Conservation (phyloP, 768 basidiomycete genomes). For the Xerocomellus intermedius region DNA sequence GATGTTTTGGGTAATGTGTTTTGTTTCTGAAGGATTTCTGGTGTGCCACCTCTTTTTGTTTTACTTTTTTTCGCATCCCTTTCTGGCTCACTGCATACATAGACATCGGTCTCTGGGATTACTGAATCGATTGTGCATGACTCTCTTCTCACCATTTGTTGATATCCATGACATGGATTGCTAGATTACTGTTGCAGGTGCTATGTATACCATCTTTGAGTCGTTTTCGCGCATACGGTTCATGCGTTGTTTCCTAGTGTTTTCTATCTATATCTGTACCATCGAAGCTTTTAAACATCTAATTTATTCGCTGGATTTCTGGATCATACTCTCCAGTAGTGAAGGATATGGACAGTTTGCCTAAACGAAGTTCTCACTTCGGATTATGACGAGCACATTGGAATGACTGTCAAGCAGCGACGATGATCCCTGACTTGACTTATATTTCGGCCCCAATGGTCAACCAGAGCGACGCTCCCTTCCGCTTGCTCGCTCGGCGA, state of each 20-base stretch:
- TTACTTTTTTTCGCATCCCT: constrained; percentile 1
- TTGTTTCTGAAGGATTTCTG: constrained; percentile 10
- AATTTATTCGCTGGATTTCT: constrained; percentile 15
- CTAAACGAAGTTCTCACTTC: not conserved
- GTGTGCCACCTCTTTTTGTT: constrained; percentile 6
- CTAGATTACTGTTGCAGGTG: constrained; percentile 22
- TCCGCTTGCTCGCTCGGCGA: constrained; percentile 56
- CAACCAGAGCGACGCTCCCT: constrained; percentile 76
- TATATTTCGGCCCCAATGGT: constrained; percentile 74
- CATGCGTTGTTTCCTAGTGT: not conserved
- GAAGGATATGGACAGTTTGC: not conserved
- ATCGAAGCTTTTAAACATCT: constrained; percentile 6
- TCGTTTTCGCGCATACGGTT: not conserved
- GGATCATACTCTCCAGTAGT: too few species aligned
- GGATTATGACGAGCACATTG: not conserved
- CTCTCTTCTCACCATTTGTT: constrained; percentile 6
- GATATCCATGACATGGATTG: constrained; percentile 27
- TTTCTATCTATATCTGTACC: constrained; percentile 18
- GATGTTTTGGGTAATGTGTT: constrained; percentile 8
- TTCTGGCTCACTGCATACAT: constrained; percentile 11
- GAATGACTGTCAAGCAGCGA: not conserved
- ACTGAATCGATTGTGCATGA: constrained; percentile 3
- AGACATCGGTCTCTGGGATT: constrained; percentile 11
- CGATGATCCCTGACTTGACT: constrained; percentile 27
- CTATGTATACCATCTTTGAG: constrained; percentile 22